phyloP scores from a whole-genome alignment of 345 rosid species.

The Dipteronia sinensis region DNA sequence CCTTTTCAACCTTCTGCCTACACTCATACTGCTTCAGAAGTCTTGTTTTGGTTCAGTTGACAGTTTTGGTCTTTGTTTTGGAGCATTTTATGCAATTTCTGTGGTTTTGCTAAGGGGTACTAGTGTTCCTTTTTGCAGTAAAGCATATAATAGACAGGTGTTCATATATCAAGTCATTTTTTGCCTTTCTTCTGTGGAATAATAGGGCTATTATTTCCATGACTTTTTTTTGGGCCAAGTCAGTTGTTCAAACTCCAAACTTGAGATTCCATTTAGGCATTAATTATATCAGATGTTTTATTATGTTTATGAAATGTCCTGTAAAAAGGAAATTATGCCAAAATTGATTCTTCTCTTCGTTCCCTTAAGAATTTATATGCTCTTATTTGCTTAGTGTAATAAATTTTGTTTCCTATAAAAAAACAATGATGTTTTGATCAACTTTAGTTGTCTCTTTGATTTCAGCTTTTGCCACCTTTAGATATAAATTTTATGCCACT shows the following conservation, averaged over 20 bases:
- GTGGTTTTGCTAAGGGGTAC: background rate
- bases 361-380: background rate
- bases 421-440: background rate
- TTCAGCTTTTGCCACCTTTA: conserved; percentile 73
- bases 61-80: background rate
- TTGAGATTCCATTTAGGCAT: background rate
- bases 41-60: background rate
- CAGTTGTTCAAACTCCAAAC: background rate
- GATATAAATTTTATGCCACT: conserved; percentile 75
- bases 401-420: background rate
- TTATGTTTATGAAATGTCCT: background rate
- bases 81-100: background rate
- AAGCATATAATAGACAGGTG: background rate
- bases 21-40: too few relatives aligned
- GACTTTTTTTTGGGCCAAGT: background rate
- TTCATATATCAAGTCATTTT: background rate
- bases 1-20: background rate
- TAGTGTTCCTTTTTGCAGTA: too few relatives aligned
- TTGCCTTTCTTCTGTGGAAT: background rate
- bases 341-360: background rate
- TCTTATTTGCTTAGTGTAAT: background rate
- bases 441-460: conserved; percentile 13
- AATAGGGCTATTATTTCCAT: background rate
- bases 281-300: background rate
- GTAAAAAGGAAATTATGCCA: background rate